Percentiles rank a stretch among this genome's conserved stretches.
These are phyloP conservation scores for Neoboletus magnificus DNA, from an alignment of 768 basidiomycete genomes.

Conservation along the genomic window DNA sequence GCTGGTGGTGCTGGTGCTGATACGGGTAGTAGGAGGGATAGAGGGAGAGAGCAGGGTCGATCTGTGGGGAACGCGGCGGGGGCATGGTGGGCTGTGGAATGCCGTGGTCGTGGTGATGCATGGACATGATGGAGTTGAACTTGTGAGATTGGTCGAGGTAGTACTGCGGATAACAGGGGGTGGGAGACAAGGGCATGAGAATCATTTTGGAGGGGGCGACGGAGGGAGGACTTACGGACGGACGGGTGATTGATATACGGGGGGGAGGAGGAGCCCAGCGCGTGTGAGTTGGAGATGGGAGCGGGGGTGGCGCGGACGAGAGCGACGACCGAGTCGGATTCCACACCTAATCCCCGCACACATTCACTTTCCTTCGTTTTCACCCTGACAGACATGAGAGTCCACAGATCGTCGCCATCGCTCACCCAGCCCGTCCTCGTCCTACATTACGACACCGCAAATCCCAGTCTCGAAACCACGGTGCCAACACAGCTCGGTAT, in stretches of 20 bases:
- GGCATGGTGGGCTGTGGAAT: conserved; percentile 37
- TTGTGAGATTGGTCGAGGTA: conserved; percentile 27
- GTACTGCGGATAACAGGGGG: conserved; percentile 22
- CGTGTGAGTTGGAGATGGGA: background rate
- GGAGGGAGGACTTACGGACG: conserved; percentile 6
- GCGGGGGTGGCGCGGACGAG: background rate
- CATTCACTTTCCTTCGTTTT: too few species aligned
- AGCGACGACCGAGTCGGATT: background rate
- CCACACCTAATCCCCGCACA: background rate
- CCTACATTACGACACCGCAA: too few species aligned
- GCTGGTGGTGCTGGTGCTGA: conserved; percentile 44
- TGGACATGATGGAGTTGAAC: conserved; percentile 42
- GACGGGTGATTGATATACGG: background rate
- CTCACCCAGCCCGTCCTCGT: background rate
- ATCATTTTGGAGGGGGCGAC: conserved; percentile 4
- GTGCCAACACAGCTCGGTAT: background rate
- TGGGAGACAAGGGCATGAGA: conserved; percentile 21
- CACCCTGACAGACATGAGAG: background rate
- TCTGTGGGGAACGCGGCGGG: conserved; percentile 56
- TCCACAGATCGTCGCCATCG: background rate
- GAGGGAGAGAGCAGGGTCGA: conserved; percentile 69
- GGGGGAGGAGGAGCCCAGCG: background rate
- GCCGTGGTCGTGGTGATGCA: conserved; percentile 44
- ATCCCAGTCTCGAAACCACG: background rate
- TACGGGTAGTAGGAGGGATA: conserved; percentile 62